Base-by-base conservation (phyloP, 2,329 filamentous ascomycete genomes). In the Aspergillus floridensis region DNA sequence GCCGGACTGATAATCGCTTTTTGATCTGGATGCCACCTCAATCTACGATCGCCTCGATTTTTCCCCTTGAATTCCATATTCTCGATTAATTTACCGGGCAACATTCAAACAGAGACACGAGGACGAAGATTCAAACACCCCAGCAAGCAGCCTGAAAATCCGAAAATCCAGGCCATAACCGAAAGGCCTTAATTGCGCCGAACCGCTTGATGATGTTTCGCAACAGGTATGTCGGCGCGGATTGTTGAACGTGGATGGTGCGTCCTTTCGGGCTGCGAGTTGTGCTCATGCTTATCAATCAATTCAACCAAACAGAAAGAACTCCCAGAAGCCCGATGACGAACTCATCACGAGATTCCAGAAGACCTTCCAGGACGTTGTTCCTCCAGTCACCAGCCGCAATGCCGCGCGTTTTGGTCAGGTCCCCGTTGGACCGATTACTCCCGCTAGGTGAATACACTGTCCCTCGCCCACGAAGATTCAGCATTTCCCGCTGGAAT, bases 291-390 rank as follows among this genome's bases (percentile, higher is more conserved):
- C 65, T 67, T 50, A 67, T 61, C n/a, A 48, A 12, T 48, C 32
- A 38, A 24, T 44, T 59, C 52, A 54, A 55, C 24, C 49, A 53
- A 66, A 59, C 66, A 91, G 88, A 78, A 90, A 85, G 71, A 92
- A 86, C 75, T 87, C 90, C 58, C 90, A 92, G 76, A 96, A 96
- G 80, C 92, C 92, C 58, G 88, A 86, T 74, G 90, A 93, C 72
- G 91, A 93, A 70, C 84, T 96, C 72, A 87, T 95, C 74, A 87
- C 87, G 77, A 88, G 86, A 74, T 96, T 96, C 79, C 90, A 90
- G 75, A 86, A 91, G 70, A 88, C 86, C 66, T 96, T 96, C 71
- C 89, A 91, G 50, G 86, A 93, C 68, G 81, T 96, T 62, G 80
- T 83, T 58, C 79, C 59, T 70, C 81, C 56, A 69, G 79, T 66